These are phyloP conservation scores for Dendrothele bispora DNA, from an alignment of 768 basidiomycete genomes.

Conservation along the genomic window DNA sequence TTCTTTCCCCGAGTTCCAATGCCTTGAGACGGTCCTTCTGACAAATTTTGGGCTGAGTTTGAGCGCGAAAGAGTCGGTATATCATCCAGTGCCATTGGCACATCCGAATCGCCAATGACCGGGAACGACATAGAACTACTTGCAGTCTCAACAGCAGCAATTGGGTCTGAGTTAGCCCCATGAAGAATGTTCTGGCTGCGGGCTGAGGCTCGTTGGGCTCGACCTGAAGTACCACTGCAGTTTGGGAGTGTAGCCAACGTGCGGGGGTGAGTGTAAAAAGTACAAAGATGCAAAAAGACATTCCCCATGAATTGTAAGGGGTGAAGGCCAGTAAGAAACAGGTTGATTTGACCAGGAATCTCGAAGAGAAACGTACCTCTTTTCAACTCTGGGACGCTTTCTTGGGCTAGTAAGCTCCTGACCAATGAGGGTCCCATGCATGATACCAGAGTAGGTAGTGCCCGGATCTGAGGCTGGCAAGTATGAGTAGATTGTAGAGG, in stretches of 20 bases:
- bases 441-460: conserved; percentile 81
- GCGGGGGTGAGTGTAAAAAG: conserved; percentile 21
- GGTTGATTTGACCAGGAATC: conserved; percentile 20
- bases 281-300: conserved; percentile 21
- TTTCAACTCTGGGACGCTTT: conserved; percentile 73
- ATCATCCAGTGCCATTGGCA: conserved; percentile 55
- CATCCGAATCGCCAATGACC: conserved; percentile 50
- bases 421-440: conserved; percentile 62
- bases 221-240: conserved; percentile 61
- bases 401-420: conserved; percentile 63
- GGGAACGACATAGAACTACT: conserved; percentile 37
- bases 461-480: conserved; percentile 84
- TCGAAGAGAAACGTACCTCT: conserved; percentile 54
- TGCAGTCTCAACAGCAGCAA: conserved; percentile 33
- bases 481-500: conserved; percentile 69
- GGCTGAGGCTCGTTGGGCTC: conserved; percentile 73
- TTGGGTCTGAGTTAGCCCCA: conserved; percentile 35
- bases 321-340: conserved; percentile 11
- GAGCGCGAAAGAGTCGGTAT: conserved; percentile 63
- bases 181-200: conserved; percentile 55
- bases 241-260: conserved; percentile 17
- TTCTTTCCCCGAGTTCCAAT: conserved; percentile 33
- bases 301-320: conserved; percentile 9
- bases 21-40: conserved; percentile 25
- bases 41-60: conserved; percentile 48